Evolutionary conservation across 2,329 filamentous ascomycete species (phyloP).

Genomic region (Piedraia hortae): DNA sequence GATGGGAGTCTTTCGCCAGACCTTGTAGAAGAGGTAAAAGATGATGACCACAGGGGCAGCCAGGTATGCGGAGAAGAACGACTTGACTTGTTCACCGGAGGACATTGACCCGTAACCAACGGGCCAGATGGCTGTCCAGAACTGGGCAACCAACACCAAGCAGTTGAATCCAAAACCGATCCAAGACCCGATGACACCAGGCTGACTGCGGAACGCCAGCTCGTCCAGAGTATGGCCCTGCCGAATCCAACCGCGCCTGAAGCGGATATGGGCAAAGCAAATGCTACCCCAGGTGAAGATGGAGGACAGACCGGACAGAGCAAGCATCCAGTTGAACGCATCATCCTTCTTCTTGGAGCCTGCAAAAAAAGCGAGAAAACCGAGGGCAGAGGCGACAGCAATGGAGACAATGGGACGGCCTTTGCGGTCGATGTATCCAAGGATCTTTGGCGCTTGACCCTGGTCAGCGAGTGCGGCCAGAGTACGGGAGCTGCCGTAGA

Average conservation of each 20-base stretch:
- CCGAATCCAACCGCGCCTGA: conserved; percentile 31
- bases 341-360: conserved; percentile 18
- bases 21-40: conserved; percentile 35
- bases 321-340: conserved; percentile 37
- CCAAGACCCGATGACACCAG: conserved; percentile 56
- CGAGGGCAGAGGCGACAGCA: conserved; percentile 17
- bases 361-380: conserved; percentile 31
- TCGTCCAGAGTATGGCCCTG: conserved; percentile 41
- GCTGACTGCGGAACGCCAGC: conserved; percentile 55
- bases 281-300: conserved; percentile 53
- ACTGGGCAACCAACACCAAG: conserved; percentile 48
- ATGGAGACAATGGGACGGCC: conserved; percentile 32
- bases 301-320: conserved; percentile 42
- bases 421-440: conserved; percentile 31
- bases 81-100: conserved; percentile 6
- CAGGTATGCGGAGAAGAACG: conserved; percentile 12
- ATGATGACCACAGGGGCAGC: conserved; percentile 13
- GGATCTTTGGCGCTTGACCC: conserved; percentile 25
- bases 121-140: conserved; percentile 57
- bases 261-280: conserved; percentile 36
- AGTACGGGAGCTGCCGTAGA: conserved; percentile 77
- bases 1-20: conserved; percentile 41
- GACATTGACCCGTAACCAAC: conserved; percentile 20
- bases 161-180: conserved; percentile 49
- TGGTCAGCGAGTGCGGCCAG: conserved; percentile 75